Percentiles rank a stretch among this genome's conserved stretches.
phyloP scores from a whole-genome alignment of 2,329 filamentous ascomycete species.

The Alternaria sp. region DNA sequence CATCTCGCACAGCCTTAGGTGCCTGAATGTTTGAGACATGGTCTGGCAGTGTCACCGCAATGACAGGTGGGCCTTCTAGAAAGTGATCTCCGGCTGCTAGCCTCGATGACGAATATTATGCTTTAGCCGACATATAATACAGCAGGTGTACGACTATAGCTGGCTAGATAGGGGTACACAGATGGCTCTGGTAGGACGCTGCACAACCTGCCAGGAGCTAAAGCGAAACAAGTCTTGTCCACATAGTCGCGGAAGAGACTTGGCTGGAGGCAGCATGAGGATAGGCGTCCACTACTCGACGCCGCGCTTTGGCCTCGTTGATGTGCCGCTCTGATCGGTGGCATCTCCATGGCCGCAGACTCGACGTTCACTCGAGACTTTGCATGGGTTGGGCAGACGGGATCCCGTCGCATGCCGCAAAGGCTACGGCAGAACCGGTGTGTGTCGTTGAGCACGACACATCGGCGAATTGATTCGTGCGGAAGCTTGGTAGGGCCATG shows the following conservation, averaged over 20 bases:
- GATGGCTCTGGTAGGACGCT: conserved; percentile 10
- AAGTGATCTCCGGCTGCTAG: conserved; percentile 19
- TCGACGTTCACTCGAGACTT: conserved; percentile 27
- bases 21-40: conserved; percentile 9
- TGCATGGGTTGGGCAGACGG: conserved; percentile 27
- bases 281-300: conserved; percentile 5
- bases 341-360: conserved; percentile 32
- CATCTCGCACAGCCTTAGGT: conserved; percentile 2
- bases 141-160: conserved; percentile 11
- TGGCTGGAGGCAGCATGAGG: conserved; percentile 16
- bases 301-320: conserved; percentile 4
- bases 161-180: conserved; percentile 27
- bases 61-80: conserved; percentile 19
- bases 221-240: conserved; percentile 15
- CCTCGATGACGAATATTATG: conserved; percentile 35
- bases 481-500: conserved; percentile 22
- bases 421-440: conserved; percentile 25
- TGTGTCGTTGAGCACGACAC: conserved; percentile 27
- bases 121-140: conserved; percentile 28
- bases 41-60: conserved; percentile 3
- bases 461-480: conserved; percentile 38
- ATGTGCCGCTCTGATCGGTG: conserved; percentile 15
- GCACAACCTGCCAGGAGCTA: conserved; percentile 19
- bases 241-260: conserved; percentile 15
- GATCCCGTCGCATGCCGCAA: conserved; percentile 27